phyloP scores from a whole-genome alignment of 306 rosid genomes.

The Quercus alba region DNA sequence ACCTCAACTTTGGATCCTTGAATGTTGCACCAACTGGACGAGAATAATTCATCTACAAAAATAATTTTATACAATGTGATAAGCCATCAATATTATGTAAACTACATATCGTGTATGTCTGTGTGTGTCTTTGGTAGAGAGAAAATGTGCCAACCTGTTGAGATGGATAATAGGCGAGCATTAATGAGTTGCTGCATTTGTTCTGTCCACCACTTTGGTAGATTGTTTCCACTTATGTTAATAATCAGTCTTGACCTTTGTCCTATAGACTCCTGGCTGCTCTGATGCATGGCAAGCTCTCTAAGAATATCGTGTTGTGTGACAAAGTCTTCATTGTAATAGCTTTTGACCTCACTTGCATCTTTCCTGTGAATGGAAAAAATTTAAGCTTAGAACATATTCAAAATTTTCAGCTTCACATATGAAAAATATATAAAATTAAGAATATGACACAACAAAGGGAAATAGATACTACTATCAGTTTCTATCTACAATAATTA shows the following conservation, averaged over 20 bases:
- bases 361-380: slow-evolving; percentile 34
- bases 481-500: not conserved
- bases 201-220: slow-evolving; percentile 56
- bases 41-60: slow-evolving; percentile 53
- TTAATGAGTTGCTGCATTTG: slow-evolving; percentile 23
- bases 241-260: slow-evolving; percentile 45
- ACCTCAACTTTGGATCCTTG: slow-evolving; percentile 46
- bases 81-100: not conserved
- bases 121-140: not conserved
- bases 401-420: not conserved
- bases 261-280: slow-evolving; percentile 19
- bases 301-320: slow-evolving; percentile 56
- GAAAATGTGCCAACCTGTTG: slow-evolving; percentile 47
- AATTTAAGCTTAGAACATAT: not conserved
- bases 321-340: slow-evolving; percentile 45
- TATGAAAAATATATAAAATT: not conserved
- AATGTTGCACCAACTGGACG: slow-evolving; percentile 46
- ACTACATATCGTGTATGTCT: not conserved
- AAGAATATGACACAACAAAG: not conserved
- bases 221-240: slow-evolving; percentile 35
- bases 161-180: slow-evolving; percentile 52
- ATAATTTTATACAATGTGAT: slow-evolving; percentile 8
- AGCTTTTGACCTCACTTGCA: slow-evolving; percentile 19
- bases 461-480: not conserved
- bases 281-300: slow-evolving; percentile 52